Base-by-base conservation (phyloP, 2,329 filamentous ascomycete species). In the Calonectria fujianensis region DNA sequence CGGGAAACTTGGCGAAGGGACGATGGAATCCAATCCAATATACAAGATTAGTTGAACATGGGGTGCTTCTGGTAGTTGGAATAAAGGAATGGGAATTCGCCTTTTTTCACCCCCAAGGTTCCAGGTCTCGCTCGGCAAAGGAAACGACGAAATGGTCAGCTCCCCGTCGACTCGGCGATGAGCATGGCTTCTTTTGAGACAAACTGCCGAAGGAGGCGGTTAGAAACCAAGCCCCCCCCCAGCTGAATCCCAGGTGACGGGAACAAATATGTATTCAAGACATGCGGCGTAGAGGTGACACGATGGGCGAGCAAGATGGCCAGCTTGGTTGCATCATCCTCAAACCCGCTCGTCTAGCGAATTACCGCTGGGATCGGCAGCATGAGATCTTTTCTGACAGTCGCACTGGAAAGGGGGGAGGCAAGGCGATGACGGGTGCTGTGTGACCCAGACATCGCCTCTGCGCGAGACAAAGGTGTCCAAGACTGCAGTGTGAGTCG, bases 351-450 rank as follows among this genome's bases (percentile, higher is more conserved):
- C 70, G 63, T 65, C 61, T 71, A 76, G 61, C 32, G 48, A 65
- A 74, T 54, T 72, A 61, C 54, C 70, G 75, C 69, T 48, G 51
- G 32, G 29, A 41, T 70, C 45, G 66, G 20, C 73, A 69, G 48
- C 39, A 69, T 81, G 78, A 81, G 77, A 84, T 82, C 74, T 82
- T 83, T 74, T 80, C 75, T 80, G 67, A 82, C 83, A 81, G 85
- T 85, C 69, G 65, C 80, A 85, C 84, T 76, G 68, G 65, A 68
- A 65, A 39, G 45, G 39, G 74, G 71, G 79, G 79, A 78, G 78
- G 76, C 80, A 81, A 74, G 77, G 75, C 77, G 76, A 82, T 84
- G 84, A 85, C 82, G 84, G 85, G 80, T 83, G 83, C 76, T 80
- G 86, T 87, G 83, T 75, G 73, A 85, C 80, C 41, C 54, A 66